These are phyloP conservation scores for Rhodomyrtus tomentosa DNA, from an alignment of 345 rosid genomes.

Conservation along the genomic window DNA sequence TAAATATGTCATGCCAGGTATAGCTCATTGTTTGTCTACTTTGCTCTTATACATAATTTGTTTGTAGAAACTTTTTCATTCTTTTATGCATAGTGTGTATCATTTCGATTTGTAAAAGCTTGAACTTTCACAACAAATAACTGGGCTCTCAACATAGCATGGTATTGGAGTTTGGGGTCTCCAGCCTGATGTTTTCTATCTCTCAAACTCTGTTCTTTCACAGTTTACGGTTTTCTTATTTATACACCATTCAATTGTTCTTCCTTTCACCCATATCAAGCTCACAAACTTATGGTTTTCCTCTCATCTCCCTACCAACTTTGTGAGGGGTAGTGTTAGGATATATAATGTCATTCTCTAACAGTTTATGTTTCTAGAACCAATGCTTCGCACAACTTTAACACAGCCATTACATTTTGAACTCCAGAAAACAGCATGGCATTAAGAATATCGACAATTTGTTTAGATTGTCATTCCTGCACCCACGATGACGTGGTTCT, in stretches of 20 bases:
- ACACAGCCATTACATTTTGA: background rate
- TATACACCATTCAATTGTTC: background rate
- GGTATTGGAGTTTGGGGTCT: background rate
- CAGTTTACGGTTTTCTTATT: background rate
- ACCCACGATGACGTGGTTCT: background rate
- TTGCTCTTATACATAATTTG: background rate
- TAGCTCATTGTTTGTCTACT: background rate
- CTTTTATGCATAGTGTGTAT: background rate
- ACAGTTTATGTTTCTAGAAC: background rate
- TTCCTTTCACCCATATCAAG: background rate
- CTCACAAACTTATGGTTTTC: background rate
- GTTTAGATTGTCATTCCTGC: background rate
- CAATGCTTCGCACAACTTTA: background rate
- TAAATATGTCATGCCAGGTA: slow-evolving; percentile 96
- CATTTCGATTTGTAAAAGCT: background rate
- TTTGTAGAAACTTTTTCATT: background rate
- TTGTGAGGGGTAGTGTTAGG: background rate
- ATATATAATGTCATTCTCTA: background rate
- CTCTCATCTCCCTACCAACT: background rate
- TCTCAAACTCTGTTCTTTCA: background rate
- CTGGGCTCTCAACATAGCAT: background rate
- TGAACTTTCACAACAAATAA: background rate
- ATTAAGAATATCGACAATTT: background rate
- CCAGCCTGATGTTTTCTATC: background rate
- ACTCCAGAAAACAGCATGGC: background rate